phyloP scores from a whole-genome alignment of 1,139 yeast species.

The Blastobotrys proliferans region DNA sequence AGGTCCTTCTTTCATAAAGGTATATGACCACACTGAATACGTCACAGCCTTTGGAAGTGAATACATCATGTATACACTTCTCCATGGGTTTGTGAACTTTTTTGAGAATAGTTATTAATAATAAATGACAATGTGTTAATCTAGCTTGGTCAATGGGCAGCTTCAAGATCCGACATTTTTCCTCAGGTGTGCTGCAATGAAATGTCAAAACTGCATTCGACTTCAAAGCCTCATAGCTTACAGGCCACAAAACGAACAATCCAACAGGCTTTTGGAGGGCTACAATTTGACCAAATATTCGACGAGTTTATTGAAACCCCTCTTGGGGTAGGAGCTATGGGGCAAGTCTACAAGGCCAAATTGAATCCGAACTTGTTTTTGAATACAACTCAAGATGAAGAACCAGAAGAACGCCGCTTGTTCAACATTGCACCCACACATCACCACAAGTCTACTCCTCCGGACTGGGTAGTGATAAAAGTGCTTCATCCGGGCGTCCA shows the following conservation, averaged over 20 bases:
- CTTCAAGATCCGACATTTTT: constrained; percentile 94
- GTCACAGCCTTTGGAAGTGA: background rate
- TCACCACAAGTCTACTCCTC: constrained; percentile 21
- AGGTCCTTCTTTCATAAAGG: constrained; percentile 90
- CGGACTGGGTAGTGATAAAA: constrained; percentile 77
- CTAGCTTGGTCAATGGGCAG: constrained; percentile 95
- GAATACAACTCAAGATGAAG: constrained; percentile 4
- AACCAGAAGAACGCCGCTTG: no score
- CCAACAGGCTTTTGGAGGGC: constrained; percentile 56
- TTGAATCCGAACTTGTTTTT: constrained; percentile 34
- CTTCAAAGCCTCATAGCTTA: constrained; percentile 72
- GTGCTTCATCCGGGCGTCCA: constrained; percentile 88
- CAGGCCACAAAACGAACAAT: constrained; percentile 56
- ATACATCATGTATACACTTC: background rate
- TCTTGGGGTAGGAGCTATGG: constrained; percentile 95
- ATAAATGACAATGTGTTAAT: constrained; percentile 6
- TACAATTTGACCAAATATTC: constrained; percentile 67
- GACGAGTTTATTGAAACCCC: constrained; percentile 75
- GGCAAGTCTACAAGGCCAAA: constrained; percentile 84
- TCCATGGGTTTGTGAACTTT: background rate
- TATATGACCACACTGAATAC: constrained; percentile 22
- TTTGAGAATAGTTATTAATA: constrained; percentile 6
- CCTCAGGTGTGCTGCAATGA: constrained; percentile 76
- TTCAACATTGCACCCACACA: constrained; percentile 1
- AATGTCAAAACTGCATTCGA: constrained; percentile 72